Evolutionary conservation across 2,329 filamentous ascomycete species (phyloP).

Genomic region (Penicillium paneum): DNA sequence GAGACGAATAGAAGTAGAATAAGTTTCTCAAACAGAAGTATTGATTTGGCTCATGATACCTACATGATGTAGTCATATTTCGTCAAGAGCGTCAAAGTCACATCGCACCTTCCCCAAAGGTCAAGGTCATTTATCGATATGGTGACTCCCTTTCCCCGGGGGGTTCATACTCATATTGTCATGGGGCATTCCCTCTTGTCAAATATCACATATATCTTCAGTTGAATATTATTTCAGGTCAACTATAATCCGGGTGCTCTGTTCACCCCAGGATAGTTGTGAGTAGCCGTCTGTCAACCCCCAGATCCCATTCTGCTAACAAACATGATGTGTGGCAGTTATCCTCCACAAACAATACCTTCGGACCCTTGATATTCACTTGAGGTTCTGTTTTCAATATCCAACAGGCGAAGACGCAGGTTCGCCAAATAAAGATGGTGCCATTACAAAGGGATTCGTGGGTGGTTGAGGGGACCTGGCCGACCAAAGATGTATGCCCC

Average conservation of each 20-base stretch:
- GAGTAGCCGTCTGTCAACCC: not conserved
- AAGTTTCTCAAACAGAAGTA: not conserved
- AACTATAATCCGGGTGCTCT: too few species aligned
- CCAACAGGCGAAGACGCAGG: not conserved
- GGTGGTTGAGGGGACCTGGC: not conserved
- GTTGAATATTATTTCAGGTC: not conserved
- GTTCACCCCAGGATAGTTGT: not conserved
- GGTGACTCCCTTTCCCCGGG: not conserved
- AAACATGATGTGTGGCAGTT: not conserved
- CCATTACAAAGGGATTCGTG: not conserved
- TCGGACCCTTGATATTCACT: too few species aligned
- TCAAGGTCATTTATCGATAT: not conserved
- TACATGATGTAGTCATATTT: not conserved
- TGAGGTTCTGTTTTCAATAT: not conserved
- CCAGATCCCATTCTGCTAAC: not conserved
- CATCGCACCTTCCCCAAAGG: not conserved
- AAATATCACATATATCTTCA: not conserved
- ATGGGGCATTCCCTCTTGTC: not conserved
- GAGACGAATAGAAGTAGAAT: not conserved
- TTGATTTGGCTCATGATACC: not conserved
- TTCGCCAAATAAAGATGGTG: not conserved
- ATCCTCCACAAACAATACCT: not conserved
- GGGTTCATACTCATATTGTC: not conserved
- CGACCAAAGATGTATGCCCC: conserved; percentile 16
- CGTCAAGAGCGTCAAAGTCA: not conserved